Evolutionary conservation across 2,329 filamentous ascomycete species (phyloP).

Genomic region (Ciborinia camelliae): DNA sequence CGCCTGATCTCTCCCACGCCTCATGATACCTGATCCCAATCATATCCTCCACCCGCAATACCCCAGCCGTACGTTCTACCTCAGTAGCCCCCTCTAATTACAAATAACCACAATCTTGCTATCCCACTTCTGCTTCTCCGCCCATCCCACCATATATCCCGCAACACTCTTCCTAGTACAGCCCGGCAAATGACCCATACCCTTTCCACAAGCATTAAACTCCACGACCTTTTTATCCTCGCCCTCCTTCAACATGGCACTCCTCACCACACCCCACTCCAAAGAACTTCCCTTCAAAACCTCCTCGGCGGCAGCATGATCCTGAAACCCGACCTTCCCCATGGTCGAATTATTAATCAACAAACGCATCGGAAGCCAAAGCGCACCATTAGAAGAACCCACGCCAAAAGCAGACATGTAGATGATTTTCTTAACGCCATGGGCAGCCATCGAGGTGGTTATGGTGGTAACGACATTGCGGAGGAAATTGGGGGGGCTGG

Average conservation of each 20-base stretch:
- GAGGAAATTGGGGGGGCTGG: conserved; percentile 6
- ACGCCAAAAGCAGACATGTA: conserved; percentile 51
- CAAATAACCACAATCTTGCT: conserved; percentile 14
- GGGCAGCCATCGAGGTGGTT: conserved; percentile 39
- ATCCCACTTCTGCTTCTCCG: not conserved
- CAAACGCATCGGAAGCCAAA: conserved; percentile 43
- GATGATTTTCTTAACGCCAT: conserved; percentile 42
- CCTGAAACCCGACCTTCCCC: conserved; percentile 42
- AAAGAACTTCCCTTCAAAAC: conserved; percentile 16
- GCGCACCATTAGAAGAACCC: conserved; percentile 43
- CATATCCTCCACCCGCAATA: not conserved
- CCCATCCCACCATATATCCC: conserved; percentile 43
- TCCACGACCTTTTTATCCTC: conserved; percentile 21
- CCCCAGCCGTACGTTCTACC: not conserved
- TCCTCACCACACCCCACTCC: conserved; percentile 26
- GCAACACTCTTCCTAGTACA: conserved; percentile 39
- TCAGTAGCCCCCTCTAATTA: conserved; percentile 7
- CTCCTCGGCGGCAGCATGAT: conserved; percentile 42
- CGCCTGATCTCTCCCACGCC: not conserved
- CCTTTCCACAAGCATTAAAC: conserved; percentile 33
- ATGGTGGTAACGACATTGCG: not conserved
- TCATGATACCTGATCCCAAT: not conserved
- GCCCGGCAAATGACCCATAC: conserved; percentile 20
- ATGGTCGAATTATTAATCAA: conserved; percentile 47
- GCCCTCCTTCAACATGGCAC: conserved; percentile 25